phyloP scores from a whole-genome alignment of 345 rosid genomes.

The Ricinus communis region DNA sequence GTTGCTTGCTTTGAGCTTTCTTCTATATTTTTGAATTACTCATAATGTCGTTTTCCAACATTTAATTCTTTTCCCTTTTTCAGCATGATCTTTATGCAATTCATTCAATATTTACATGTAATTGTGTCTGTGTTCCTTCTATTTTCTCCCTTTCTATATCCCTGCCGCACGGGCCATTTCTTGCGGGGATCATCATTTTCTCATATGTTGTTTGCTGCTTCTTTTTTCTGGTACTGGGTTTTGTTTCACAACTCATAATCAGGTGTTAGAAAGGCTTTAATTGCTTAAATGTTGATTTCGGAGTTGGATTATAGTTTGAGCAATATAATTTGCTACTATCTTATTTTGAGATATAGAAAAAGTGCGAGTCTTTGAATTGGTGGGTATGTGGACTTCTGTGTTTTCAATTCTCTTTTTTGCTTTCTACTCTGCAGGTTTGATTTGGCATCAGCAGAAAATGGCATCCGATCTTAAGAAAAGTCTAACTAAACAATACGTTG shows the following conservation, averaged over 20 bases:
- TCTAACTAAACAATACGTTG: constrained; percentile 53
- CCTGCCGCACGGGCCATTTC: constrained; percentile 7
- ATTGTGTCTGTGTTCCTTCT: not conserved
- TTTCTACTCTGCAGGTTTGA: constrained; percentile 34
- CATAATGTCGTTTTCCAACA: not conserved
- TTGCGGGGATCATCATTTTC: not conserved
- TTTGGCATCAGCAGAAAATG: constrained; percentile 41
- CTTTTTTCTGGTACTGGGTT: constrained; percentile 10
- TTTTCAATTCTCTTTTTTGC: constrained; percentile 6
- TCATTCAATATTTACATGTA: not conserved
- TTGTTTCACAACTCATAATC: constrained; percentile 9
- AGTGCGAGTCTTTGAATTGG: not conserved
- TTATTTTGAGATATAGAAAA: not conserved
- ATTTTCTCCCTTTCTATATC: not conserved
- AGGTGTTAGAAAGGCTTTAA: constrained; percentile 7
- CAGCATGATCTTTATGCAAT: not conserved
- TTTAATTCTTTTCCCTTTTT: not conserved
- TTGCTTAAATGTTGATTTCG: not conserved
- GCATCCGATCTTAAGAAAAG: constrained; percentile 56
- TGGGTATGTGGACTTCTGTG: not conserved
- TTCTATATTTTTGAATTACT: not conserved
- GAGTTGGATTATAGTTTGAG: not conserved
- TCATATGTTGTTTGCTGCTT: not conserved
- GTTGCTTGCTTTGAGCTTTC: too few species aligned
- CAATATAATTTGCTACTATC: too few species aligned